These are phyloP conservation scores for Volutella citrinella DNA, from an alignment of 2,329 filamentous ascomycete genomes.

Conservation along the genomic window DNA sequence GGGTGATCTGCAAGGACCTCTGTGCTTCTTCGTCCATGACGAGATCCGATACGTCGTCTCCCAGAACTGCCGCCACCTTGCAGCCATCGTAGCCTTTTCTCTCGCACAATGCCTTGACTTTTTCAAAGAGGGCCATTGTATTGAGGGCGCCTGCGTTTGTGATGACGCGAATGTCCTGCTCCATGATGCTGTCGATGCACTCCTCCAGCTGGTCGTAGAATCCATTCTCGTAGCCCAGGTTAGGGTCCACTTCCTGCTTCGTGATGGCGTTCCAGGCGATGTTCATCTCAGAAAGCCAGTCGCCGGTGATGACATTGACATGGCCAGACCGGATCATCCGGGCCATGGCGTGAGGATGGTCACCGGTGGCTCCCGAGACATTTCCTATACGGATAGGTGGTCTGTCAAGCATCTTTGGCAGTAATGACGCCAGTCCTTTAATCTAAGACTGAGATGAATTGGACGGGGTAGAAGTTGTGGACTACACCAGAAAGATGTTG, in stretches of 20 bases:
- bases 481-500: too few species aligned
- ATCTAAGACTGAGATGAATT: too few species aligned
- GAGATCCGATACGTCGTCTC: conserved; percentile 35
- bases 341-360: conserved; percentile 31
- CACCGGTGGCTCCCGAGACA: conserved; percentile 33
- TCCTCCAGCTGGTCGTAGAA: conserved; percentile 43
- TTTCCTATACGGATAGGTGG: conserved; percentile 31
- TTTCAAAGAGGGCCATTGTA: conserved; percentile 29
- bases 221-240: conserved; percentile 33
- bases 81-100: conserved; percentile 25
- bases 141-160: conserved; percentile 41
- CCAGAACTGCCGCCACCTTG: conserved; percentile 36
- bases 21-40: conserved; percentile 13
- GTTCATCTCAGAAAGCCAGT: conserved; percentile 45
- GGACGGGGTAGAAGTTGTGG: too few species aligned
- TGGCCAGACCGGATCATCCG: conserved; percentile 29
- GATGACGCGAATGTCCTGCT: conserved; percentile 33
- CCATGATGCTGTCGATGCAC: conserved; percentile 33
- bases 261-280: conserved; percentile 43
- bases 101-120: conserved; percentile 28
- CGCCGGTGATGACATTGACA: conserved; percentile 37
- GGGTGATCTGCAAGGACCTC: conserved; percentile 16
- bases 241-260: conserved; percentile 30
- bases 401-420: conserved; percentile 27
- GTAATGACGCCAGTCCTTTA: too few species aligned